Evolutionary conservation across 1,139 yeast genomes (phyloP).

Genomic region (Yamadazyma jaroonii): DNA sequence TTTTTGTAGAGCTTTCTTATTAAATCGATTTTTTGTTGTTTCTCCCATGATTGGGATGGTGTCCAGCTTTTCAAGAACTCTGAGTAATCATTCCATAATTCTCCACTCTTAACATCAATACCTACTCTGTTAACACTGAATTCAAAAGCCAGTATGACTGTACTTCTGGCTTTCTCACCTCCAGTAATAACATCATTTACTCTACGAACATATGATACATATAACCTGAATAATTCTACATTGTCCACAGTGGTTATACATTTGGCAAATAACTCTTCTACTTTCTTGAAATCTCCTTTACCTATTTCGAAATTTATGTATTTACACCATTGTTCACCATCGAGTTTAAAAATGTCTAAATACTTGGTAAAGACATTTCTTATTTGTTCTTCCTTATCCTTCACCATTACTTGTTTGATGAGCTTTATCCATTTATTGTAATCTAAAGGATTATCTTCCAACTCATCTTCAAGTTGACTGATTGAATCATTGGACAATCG

Average conservation of each 20-base stretch:
- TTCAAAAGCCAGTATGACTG: slow-evolving; percentile 79
- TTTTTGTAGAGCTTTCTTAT: slow-evolving; percentile 73
- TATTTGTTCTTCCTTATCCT: slow-evolving; percentile 64
- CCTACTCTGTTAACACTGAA: slow-evolving; percentile 79
- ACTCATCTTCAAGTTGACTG: slow-evolving; percentile 58
- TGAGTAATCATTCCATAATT: slow-evolving; percentile 79
- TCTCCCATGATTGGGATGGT: slow-evolving; percentile 81
- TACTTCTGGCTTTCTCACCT: slow-evolving; percentile 78
- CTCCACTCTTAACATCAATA: slow-evolving; percentile 68
- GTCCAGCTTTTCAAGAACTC: slow-evolving; percentile 79
- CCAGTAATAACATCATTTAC: slow-evolving; percentile 79
- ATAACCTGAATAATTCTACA: slow-evolving; percentile 69
- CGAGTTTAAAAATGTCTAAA: slow-evolving; percentile 61
- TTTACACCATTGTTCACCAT: slow-evolving; percentile 67
- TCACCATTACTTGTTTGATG: slow-evolving; percentile 50
- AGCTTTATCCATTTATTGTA: slow-evolving; percentile 56
- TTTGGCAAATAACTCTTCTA: slow-evolving; percentile 60
- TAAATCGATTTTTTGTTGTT: slow-evolving; percentile 76
- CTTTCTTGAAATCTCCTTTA: slow-evolving; percentile 66
- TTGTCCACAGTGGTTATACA: slow-evolving; percentile 59
- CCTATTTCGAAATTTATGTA: slow-evolving; percentile 69
- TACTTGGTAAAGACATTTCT: slow-evolving; percentile 60
- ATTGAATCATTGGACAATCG: slow-evolving; percentile 45
- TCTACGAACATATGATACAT: slow-evolving; percentile 76
- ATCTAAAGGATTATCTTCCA: slow-evolving; percentile 57